A percentile compares a stretch with the other conserved stretches of the same genome.
These are phyloP conservation scores for Colletotrichum truncatum DNA, from an alignment of 2,329 filamentous ascomycete genomes.

Conservation along the genomic window DNA sequence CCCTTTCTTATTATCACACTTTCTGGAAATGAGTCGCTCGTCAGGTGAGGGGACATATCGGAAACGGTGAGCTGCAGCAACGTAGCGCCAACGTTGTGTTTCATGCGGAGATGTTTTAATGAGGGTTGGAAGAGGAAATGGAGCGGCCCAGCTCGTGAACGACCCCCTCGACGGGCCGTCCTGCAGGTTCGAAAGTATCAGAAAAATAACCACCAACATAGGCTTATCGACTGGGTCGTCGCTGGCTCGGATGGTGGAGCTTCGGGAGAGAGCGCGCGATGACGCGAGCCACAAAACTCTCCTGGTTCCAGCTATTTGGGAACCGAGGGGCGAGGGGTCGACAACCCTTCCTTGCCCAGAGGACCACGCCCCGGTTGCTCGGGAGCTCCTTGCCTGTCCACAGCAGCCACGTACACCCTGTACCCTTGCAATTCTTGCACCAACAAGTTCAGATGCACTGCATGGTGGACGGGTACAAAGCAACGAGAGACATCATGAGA, in stretches of 20 bases:
- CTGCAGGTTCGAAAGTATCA: constrained; percentile 24
- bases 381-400: constrained; percentile 23
- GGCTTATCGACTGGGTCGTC: neutral
- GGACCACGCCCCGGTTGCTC: constrained; percentile 20
- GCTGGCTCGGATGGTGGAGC: constrained; percentile 26
- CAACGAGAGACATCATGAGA: constrained; percentile 23
- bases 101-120: constrained; percentile 14
- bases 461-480: constrained; percentile 16
- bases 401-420: constrained; percentile 27
- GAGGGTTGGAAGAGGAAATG: constrained; percentile 13
- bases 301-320: constrained; percentile 31
- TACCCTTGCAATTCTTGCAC: constrained; percentile 16
- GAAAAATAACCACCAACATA: neutral
- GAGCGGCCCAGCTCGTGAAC: neutral
- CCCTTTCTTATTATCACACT: neutral
- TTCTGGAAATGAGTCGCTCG: neutral
- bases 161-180: constrained; percentile 22
- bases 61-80: neutral
- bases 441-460: constrained; percentile 21
- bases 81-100: neutral
- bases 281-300: constrained; percentile 33
- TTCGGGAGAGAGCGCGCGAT: constrained; percentile 29
- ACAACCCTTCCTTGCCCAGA: constrained; percentile 26
- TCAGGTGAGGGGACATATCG: neutral
- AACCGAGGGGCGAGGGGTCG: constrained; percentile 21